phyloP scores from a whole-genome alignment of 2,329 filamentous ascomycete genomes.

The Calonectria ilicicola region DNA sequence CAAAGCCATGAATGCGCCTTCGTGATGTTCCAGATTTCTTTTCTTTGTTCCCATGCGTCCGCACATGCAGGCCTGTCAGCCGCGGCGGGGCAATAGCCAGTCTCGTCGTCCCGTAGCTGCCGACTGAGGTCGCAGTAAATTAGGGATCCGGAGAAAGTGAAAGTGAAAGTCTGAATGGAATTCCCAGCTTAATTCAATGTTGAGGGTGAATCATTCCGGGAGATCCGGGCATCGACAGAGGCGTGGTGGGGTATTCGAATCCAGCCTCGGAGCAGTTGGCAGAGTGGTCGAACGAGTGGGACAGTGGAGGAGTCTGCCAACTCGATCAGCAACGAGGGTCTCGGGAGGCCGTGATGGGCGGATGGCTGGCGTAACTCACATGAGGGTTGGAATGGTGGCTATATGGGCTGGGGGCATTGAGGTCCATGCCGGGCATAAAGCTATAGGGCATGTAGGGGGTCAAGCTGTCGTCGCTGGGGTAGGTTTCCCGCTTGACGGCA shows the following conservation, averaged over 20 bases:
- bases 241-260: conserved; percentile 76
- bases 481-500: conserved; percentile 75
- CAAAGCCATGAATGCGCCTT: conserved; percentile 38
- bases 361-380: conserved; percentile 71
- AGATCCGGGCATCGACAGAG: conserved; percentile 79
- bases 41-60: conserved; percentile 6
- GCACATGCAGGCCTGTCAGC: conserved; percentile 10
- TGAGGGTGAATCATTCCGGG: conserved; percentile 62
- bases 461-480: conserved; percentile 69
- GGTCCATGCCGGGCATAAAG: conserved; percentile 74
- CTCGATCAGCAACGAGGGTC: conserved; percentile 62
- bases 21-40: conserved; percentile 35
- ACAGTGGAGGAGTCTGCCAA: conserved; percentile 80
- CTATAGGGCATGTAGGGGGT: conserved; percentile 77
- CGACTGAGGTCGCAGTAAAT: conserved; percentile 1
- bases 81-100: not conserved
- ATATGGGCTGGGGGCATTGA: conserved; percentile 71
- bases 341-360: conserved; percentile 51
- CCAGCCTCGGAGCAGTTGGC: conserved; percentile 71
- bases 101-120: not conserved
- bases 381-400: conserved; percentile 77
- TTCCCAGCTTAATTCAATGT: conserved; percentile 20
- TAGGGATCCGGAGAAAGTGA: not conserved
- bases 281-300: conserved; percentile 79
- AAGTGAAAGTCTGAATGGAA: not conserved